Evolutionary conservation across 495 filamentous ascomycete genomes (phyloP), one percentile per base, ranked within the genome.

Genomic region (Neurospora discreta): DNA sequence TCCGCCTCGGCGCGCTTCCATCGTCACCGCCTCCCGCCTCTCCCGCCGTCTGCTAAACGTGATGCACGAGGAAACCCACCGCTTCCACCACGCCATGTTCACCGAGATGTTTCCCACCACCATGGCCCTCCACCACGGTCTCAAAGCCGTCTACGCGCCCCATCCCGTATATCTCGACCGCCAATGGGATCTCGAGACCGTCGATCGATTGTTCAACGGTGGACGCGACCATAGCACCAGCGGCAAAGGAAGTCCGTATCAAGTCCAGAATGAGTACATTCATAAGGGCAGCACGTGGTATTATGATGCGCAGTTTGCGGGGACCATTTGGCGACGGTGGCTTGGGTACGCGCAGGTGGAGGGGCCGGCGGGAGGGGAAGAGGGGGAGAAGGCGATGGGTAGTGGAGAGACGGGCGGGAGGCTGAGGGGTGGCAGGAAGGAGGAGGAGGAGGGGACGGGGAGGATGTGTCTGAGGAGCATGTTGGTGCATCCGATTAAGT

Each of bases 101-200:
- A 90, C 90, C 13, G 95, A 99, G 80, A 98, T 98, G 94, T 97
- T 91, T 87, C 92, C 94, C 3, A 88, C 92, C 33, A 90, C 90
- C 8, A 86, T 89, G 65, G 93, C 94, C 4, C 85, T 99, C 1
- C 95, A 98, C 75, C 95, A 96, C 77, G 95, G 95, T 1, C 86
- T 95, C 80, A 99, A 99, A 80, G 95, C 95, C 39, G 94, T 98
- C 40, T 97, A 92, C 79, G 93, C 90, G 15, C 95, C 95, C 4
- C 95, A 99, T 75, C 93, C 95, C 0, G 88, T 97, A 39, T 96
- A 89, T 80, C 84, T 98, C 33, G 95, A 99, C 79, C 90, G 95
- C 16, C 82, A 85, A 52, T 99, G 95, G 95, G 79, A 81, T 9
- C 75, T 81, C 3, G 91, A 83, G 18, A 91, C 92, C 72, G 86